Evolutionary conservation across 768 basidiomycete species (phyloP), one percentile per base, ranked within the genome.

Genomic region (Phlebiopsis gigantea): DNA sequence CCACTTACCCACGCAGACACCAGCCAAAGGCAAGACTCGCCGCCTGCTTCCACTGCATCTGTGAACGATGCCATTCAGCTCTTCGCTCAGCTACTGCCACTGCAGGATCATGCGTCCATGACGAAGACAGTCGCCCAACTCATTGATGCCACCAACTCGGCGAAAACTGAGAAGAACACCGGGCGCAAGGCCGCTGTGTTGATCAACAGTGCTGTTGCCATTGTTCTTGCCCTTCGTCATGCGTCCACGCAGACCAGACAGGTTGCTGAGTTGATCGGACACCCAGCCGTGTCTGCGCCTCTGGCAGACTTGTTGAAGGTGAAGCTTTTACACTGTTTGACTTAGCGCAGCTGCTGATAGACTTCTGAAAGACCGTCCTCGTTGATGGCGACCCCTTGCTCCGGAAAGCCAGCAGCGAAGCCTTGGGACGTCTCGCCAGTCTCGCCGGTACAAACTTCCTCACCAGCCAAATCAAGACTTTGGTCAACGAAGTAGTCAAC

Each of bases 401-500:
- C 17, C 83, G 95, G 1, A 80, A 80, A 17, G 84, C 87, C 0
- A 85, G 87, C 34, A 94, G 93, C 61, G 93, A 97, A 69, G 84
- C 89, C 0, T 83, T 98, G 58, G 97, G 96, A 15, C 84, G 91
- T 15, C 73, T 98, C 7, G 88, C 91, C 7, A 88, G 83, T 63
- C 73, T 96, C 29, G 88, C 89, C 1, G 92, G 88, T 4, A 91
- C 87, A 6, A 80, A 78, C 42, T 96, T 94, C 75, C 76, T 98
- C 49, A 89, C 90, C 0, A 80, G 78, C 45, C 90, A 95, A 69
- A 87, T 93, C 59, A 97, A 97, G 69, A 84, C 84, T 59, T 77
- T 98, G 4, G 93, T 98, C 8, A 90, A 97, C 63, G 88, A 93
- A 64, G 89, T 98, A 22, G 93, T 98, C 55, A 92, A 79, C 71